A percentile compares a stretch with the other conserved stretches of the same genome.
These are phyloP conservation scores for Chionographis japonica DNA, from an alignment of 106 monocot genomes.

Conservation along the genomic window DNA sequence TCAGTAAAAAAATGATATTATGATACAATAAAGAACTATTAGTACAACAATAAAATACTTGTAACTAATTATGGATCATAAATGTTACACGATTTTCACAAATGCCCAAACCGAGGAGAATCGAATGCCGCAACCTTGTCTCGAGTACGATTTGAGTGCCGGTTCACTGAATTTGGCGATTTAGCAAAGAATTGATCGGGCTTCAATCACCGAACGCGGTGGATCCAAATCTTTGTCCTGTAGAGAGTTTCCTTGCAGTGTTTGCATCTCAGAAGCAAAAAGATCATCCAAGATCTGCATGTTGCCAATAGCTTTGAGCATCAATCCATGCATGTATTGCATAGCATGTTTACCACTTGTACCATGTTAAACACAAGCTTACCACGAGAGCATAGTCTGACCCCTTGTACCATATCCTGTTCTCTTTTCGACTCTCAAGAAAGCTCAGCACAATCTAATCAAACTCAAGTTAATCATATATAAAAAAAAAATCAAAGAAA, in stretches of 20 bases:
- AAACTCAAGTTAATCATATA: slow-evolving; percentile 2
- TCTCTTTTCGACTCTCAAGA: slow-evolving; percentile 90
- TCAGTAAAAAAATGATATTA: too few species aligned
- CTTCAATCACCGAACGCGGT: slow-evolving; percentile 72
- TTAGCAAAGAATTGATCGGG: slow-evolving; percentile 72
- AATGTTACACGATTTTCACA: too few species aligned
- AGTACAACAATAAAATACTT: too few species aligned
- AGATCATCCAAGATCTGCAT: slow-evolving; percentile 79
- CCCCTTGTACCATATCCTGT: slow-evolving; percentile 76
- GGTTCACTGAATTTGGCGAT: background rate
- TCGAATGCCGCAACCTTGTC: background rate
- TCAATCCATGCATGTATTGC: background rate
- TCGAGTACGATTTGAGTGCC: background rate
- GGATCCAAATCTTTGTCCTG: slow-evolving; percentile 80
- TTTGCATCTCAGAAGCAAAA: slow-evolving; percentile 83
- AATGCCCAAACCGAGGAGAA: too few species aligned
- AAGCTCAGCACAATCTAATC: slow-evolving; percentile 71
- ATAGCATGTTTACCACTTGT: background rate
- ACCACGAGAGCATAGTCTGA: slow-evolving; percentile 75
- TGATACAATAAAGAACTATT: too few species aligned
- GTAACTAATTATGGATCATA: too few species aligned
- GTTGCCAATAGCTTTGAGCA: background rate
- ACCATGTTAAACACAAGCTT: slow-evolving; percentile 8
- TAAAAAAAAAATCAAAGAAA: background rate
- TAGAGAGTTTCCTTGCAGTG: slow-evolving; percentile 53